Evolutionary conservation across 1,139 yeast species (phyloP).

Genomic region (Pichiaceae sp.): DNA sequence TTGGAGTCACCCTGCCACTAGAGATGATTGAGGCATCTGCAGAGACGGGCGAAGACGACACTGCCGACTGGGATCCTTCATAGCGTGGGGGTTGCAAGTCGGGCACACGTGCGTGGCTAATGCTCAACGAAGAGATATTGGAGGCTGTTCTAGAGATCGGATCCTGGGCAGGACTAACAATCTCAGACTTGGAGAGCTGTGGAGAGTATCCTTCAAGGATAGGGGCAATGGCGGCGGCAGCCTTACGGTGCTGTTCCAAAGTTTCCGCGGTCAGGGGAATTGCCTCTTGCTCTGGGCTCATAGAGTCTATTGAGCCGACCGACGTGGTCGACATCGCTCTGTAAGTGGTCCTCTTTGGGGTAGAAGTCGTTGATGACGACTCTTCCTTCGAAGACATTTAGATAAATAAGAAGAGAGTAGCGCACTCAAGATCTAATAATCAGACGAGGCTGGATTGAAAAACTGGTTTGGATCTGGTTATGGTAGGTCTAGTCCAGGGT

Average conservation of each 20-base stretch:
- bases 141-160: constrained; percentile 24
- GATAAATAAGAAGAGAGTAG: not conserved
- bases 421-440: no score
- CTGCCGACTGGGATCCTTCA: not conserved
- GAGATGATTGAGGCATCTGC: not conserved
- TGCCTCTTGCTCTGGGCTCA: constrained; percentile 11
- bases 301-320: constrained; percentile 14
- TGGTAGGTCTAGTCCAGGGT: no score
- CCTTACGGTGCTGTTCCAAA: constrained; percentile 33
- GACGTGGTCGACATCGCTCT: constrained; percentile 15
- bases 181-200: constrained; percentile 42
- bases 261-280: constrained; percentile 22
- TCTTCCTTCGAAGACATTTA: not conserved
- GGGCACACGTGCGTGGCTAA: constrained; percentile 10
- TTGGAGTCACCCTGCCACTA: not conserved
- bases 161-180: constrained; percentile 24
- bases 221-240: constrained; percentile 75
- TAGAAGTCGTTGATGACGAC: not conserved
- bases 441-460: no score
- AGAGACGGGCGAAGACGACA: constrained; percentile 1
- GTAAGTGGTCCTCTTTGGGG: not conserved
- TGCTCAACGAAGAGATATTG: constrained; percentile 24
- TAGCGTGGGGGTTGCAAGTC: not conserved
- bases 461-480: no score
- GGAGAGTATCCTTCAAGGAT: constrained; percentile 63